Evolutionary conservation across 805 yeast species (phyloP), one percentile per base, ranked within the genome.

Genomic region (Middelhovenomyces tepae): DNA sequence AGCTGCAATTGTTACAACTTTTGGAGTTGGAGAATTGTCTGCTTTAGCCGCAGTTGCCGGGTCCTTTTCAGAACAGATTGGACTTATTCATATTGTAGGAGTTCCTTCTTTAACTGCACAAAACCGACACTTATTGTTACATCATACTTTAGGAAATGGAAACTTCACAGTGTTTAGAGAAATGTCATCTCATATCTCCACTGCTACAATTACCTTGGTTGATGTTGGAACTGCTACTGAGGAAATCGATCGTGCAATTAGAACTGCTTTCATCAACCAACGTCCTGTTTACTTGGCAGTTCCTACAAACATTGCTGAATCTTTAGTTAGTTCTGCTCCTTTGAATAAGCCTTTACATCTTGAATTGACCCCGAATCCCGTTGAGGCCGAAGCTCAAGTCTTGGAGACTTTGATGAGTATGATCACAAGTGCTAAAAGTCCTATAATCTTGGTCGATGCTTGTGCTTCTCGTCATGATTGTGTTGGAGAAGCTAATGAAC

Each of bases 41-140:
- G 89, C 93, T 8, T 65, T 82, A 48, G 82, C 82, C 59, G 94
- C 91, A 49, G 70, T 84, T 53, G 94, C 87, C 28, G 94, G 94
- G 48, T 67, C 91, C 33, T 83, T 75, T 61, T 87, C 94, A 43
- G 94, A 84, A 60, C 93, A 83, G 60, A 87, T 84, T 42, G 91
- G 91, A 48, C 59, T 82, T 46, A 62, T 83, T 44, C 93, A 83
- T 62, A 71, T 83, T 47, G 94, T 83, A 27, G 94, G 94, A 56
- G 81, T 80, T 37, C 94, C 94, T 44, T 75, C 89, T 35, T 65
- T 74, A 50, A 64, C 78, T 20, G 71, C 93, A 24, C 84, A 78
- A 55, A 73, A 78, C 45, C 69, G 77, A 56, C 79, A 78, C 47
- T 63, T 80, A 58, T 60, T 81, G 51, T 65, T 81, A 56, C 93